A percentile compares a stretch with the other conserved stretches of the same genome.
These are phyloP conservation scores for Ramaria sp. DNA, from an alignment of 768 basidiomycete genomes.

Conservation along the genomic window DNA sequence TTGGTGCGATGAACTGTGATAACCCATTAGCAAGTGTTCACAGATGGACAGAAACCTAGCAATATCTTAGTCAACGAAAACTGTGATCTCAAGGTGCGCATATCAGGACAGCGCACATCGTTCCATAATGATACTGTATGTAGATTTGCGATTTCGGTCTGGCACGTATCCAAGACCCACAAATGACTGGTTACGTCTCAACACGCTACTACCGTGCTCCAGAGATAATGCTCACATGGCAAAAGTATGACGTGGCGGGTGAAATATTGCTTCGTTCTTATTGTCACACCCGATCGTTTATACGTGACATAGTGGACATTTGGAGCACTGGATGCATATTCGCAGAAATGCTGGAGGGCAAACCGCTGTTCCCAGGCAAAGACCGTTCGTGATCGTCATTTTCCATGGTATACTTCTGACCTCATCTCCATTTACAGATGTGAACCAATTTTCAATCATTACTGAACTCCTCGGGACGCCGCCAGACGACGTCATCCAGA, in stretches of 20 bases:
- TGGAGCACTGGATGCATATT: conserved; percentile 99
- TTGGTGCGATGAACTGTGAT: conserved; percentile 41
- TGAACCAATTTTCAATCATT: conserved; percentile 99
- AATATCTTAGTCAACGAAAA: conserved; percentile 99
- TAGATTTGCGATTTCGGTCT: conserved; percentile 99
- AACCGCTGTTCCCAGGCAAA: conserved; percentile 97
- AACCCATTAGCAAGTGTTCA: neutral
- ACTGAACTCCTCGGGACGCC: conserved; percentile 98
- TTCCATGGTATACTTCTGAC: conserved; percentile 7
- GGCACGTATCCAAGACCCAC: conserved; percentile 96
- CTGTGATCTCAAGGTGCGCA: conserved; percentile 85
- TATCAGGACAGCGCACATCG: neutral
- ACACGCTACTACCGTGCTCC: conserved; percentile 98
- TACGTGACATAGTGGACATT: conserved; percentile 59
- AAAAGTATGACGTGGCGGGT: conserved; percentile 95
- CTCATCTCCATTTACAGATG: conserved; percentile 46
- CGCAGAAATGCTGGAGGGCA: conserved; percentile 98
- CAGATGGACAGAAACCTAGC: conserved; percentile 72
- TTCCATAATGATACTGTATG: neutral
- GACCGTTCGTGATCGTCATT: conserved; percentile 64
- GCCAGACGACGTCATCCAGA: conserved; percentile 98
- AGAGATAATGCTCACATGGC: conserved; percentile 99
- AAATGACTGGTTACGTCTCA: conserved; percentile 99
- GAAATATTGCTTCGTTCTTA: conserved; percentile 10
- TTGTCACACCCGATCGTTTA: neutral